Evolutionary conservation across 805 yeast species (phyloP), one percentile per base, ranked within the genome.

Genomic region (Pichia rugopelliculosa): DNA sequence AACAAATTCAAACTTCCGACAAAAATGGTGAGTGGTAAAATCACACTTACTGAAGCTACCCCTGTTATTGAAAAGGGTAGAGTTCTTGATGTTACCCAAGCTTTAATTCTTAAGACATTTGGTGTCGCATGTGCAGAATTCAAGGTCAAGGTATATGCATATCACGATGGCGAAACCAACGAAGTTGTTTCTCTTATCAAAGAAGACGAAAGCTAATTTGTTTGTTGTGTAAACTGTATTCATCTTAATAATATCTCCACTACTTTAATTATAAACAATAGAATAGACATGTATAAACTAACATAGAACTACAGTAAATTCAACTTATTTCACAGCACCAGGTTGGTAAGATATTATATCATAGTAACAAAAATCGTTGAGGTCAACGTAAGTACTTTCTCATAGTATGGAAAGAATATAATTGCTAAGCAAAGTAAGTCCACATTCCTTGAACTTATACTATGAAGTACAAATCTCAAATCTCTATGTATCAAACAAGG

Each of bases 101-200:
- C 97, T 22, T 76, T 93, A 56, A 80, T 93, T 47, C 75, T 93
- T 66, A 93, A 93, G 69, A 93, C 87, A 57, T 95, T 93, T 66
- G 99, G 99, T 60, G 79, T 95, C 49, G 97, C 97, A 12, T 88
- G 89, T 47, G 77, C 96, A 40, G 89, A 87, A 62, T 93, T 91
- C 70, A 87, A 82, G 67, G 95, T 93, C 45, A 76, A 79, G 58
- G 70, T 85, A 53, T 69, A 81, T 57, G 96, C 93, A 18, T 87
- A 76, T 66, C 91, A 85, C 63, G 82, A 84, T 63, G 81, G 76
- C 49, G 88, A 87, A 49, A 51, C 63, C 8, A 57, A 54, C 47
- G 67, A 61, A 42, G 67, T 62, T 23, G 48, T 46, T 11, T 27
- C 44, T 12, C 33, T 48, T 17, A 25, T 22, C 10, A 52, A 48